These are phyloP conservation scores for Boletus holoroseus DNA, from an alignment of 1,284 basidiomycete genomes.

Conservation along the genomic window DNA sequence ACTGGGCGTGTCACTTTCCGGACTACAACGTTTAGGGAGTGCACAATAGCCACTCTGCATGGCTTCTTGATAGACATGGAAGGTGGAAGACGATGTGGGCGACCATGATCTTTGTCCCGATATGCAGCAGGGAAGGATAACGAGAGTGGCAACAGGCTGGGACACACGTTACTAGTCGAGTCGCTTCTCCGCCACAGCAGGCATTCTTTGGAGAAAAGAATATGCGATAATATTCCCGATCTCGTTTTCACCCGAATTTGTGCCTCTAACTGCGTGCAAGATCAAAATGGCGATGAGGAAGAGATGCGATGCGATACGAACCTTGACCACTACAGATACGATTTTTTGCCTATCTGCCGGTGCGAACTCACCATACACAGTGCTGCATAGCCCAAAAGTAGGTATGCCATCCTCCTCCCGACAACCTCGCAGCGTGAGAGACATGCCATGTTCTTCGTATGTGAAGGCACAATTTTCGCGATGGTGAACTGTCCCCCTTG, in stretches of 20 bases:
- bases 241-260: conserved; percentile 43
- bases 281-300: not conserved
- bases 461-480: conserved; percentile 31
- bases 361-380: conserved; percentile 37
- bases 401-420: conserved; percentile 32
- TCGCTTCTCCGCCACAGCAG: conserved; percentile 41
- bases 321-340: conserved; percentile 42
- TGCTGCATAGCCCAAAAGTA: conserved; percentile 31
- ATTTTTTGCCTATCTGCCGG: conserved; percentile 39
- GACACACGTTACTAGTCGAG: conserved; percentile 33
- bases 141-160: conserved; percentile 45
- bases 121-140: conserved; percentile 45
- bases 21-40: conserved; percentile 44
- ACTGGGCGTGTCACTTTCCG: conserved; percentile 36
- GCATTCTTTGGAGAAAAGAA: conserved; percentile 34
- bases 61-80: conserved; percentile 39
- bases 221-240: conserved; percentile 32
- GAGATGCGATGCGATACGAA: conserved; percentile 25
- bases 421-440: conserved; percentile 29
- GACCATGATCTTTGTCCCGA: conserved; percentile 29
- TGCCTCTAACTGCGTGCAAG: conserved; percentile 44
- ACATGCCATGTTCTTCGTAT: conserved; percentile 30
- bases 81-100: conserved; percentile 43
- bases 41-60: conserved; percentile 35
- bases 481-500: conserved; percentile 12